Percentiles rank a stretch among this genome's conserved stretches.
Conservation (phyloP, 306 rosid genomes). For the Castanea crenata region DNA sequence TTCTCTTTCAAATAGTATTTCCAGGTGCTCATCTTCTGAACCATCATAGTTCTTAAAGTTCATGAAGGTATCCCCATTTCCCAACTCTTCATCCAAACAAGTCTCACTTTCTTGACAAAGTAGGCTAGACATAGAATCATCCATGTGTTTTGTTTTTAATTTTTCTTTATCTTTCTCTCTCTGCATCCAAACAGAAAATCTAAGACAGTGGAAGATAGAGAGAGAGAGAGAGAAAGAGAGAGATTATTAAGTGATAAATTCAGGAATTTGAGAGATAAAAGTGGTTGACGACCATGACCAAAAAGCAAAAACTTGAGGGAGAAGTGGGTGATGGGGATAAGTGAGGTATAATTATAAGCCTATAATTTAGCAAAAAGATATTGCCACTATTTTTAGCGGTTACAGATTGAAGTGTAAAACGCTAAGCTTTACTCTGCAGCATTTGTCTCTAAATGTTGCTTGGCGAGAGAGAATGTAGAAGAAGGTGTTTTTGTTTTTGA, state of each 20-base stretch:
- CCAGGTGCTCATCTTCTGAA: conserved; percentile 48
- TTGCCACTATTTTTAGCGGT: conserved; percentile 29
- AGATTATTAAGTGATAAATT: conserved; percentile 1
- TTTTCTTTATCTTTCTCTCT: neutral
- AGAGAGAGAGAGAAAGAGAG: too few species aligned
- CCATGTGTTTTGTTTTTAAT: conserved; percentile 25
- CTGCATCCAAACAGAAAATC: conserved; percentile 11
- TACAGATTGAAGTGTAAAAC: conserved; percentile 25
- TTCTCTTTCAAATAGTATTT: conserved; percentile 51
- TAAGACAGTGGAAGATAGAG: neutral
- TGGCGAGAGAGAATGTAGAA: conserved; percentile 22
- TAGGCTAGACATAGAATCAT: conserved; percentile 37
- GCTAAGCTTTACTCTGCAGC: neutral
- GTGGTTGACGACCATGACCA: conserved; percentile 22
- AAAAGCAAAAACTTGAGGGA: neutral
- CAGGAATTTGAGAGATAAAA: conserved; percentile 14
- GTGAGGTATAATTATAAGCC: conserved; percentile 2
- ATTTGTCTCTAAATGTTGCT: neutral
- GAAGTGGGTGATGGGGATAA: conserved; percentile 15
- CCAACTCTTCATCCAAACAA: conserved; percentile 28
- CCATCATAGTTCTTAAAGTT: conserved; percentile 19
- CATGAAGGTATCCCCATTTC: conserved; percentile 24
- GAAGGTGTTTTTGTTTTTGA: neutral
- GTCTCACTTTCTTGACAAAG: conserved; percentile 46
- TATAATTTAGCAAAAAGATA: conserved; percentile 24